Percentiles rank a stretch among this genome's conserved stretches.
Conservation (phyloP, 2,329 filamentous ascomycete species). For the Orbilia blumenaviensis region DNA sequence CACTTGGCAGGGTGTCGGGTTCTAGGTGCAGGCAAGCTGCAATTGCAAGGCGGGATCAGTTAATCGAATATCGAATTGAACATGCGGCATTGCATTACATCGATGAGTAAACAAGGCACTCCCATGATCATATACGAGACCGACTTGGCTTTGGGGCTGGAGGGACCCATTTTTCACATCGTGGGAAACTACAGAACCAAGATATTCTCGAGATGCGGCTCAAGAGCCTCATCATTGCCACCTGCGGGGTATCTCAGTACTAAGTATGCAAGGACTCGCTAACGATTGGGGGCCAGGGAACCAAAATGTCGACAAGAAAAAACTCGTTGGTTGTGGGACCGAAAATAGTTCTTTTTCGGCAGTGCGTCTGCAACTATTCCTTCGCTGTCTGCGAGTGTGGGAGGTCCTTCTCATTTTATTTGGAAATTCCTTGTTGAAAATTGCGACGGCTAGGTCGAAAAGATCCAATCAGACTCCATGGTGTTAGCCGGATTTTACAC, state of each 20-base stretch:
- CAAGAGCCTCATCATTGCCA: background rate
- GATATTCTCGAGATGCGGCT: background rate
- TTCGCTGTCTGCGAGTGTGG: conserved; percentile 14
- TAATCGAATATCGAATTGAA: too few relatives aligned
- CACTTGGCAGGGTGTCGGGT: background rate
- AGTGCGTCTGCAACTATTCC: conserved; percentile 35
- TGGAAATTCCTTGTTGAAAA: conserved; percentile 14
- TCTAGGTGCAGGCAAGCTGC: background rate
- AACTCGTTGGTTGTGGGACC: background rate
- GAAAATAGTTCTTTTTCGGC: background rate
- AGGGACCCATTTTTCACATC: background rate
- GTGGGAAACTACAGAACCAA: background rate
- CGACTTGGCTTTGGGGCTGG: background rate
- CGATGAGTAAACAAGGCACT: background rate
- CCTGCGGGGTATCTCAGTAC: background rate
- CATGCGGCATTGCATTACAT: background rate
- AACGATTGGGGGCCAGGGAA: conserved; percentile 3
- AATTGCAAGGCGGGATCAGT: too few relatives aligned
- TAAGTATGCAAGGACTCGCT: conserved; percentile 4
- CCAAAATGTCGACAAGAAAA: background rate
- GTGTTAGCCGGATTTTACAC: conserved; percentile 14
- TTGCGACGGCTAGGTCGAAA: conserved; percentile 20
- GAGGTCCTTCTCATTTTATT: conserved; percentile 33
- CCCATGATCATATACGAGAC: background rate
- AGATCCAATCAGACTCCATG: background rate